Conservation (phyloP, 2,329 filamentous ascomycete genomes). For the Hirsutella minnesotensis region DNA sequence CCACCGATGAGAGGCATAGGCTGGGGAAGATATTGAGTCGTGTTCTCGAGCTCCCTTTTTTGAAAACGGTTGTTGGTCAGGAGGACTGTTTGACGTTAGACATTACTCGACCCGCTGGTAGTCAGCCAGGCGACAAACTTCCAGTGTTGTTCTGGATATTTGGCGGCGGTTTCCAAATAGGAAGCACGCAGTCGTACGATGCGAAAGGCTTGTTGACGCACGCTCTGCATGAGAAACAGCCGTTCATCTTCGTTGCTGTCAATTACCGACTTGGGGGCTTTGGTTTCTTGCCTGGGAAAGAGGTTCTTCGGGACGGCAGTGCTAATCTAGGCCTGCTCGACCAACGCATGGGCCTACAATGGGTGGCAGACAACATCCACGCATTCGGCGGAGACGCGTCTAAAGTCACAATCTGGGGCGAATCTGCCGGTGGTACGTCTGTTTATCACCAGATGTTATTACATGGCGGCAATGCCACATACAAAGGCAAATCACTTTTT, state of each 20-base stretch:
- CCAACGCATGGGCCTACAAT: conserved; percentile 60
- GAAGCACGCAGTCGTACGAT: conserved; percentile 40
- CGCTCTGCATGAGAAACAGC: conserved; percentile 29
- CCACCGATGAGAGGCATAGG: conserved; percentile 27
- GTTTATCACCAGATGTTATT: conserved; percentile 66
- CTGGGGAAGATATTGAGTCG: conserved; percentile 33
- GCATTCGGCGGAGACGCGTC: conserved; percentile 67
- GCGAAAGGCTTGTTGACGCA: conserved; percentile 31
- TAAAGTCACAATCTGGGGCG: conserved; percentile 70
- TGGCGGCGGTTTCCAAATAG: conserved; percentile 52
- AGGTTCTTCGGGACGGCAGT: conserved; percentile 55
- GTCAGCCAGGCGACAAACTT: conserved; percentile 40
- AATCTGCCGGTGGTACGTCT: conserved; percentile 60
- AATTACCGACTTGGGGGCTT: conserved; percentile 70
- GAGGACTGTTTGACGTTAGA: conserved; percentile 56
- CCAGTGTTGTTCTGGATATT: conserved; percentile 63
- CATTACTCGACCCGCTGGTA: conserved; percentile 47
- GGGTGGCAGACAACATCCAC: conserved; percentile 66
- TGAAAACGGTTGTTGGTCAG: conserved; percentile 40
- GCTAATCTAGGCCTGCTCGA: no score
- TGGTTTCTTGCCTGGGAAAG: conserved; percentile 59
- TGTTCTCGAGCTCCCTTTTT: conserved; percentile 42
- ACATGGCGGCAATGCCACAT: conserved; percentile 59
- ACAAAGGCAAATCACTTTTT: conserved; percentile 67
- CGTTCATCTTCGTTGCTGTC: conserved; percentile 63